Conservation (phyloP, 1,284 basidiomycete genomes). For the Ganoderma leucocontextum region DNA sequence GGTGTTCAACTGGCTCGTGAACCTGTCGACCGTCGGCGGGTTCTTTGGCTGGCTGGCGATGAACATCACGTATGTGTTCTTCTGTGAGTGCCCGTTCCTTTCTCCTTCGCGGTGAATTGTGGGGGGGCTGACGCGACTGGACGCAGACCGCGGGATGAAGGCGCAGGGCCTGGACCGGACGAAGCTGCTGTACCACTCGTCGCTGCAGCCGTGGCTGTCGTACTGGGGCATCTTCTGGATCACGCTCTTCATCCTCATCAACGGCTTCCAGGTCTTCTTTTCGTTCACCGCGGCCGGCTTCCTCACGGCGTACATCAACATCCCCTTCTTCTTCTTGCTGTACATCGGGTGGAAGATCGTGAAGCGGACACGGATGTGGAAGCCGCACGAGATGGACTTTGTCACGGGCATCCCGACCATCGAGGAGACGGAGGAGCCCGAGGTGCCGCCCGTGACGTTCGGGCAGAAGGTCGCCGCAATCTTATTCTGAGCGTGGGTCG, state of each 20-base stretch:
- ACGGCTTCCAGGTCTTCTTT: conserved; percentile 47
- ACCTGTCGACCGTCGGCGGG: conserved; percentile 64
- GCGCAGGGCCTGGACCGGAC: conserved; percentile 64
- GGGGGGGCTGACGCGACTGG: conserved; percentile 37
- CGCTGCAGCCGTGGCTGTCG: conserved; percentile 51
- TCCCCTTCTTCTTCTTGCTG: conserved; percentile 57
- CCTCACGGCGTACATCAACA: conserved; percentile 63
- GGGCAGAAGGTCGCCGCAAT: conserved; percentile 46
- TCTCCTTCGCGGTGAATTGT: background rate
- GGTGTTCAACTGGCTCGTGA: conserved; percentile 63
- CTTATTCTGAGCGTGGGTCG: conserved; percentile 44
- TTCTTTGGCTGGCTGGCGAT: conserved; percentile 78
- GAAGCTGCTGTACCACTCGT: conserved; percentile 61
- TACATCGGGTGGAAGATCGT: conserved; percentile 61
- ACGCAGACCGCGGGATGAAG: conserved; percentile 61
- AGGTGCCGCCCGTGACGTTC: conserved; percentile 47
- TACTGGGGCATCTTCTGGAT: conserved; percentile 51
- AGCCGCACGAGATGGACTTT: conserved; percentile 67
- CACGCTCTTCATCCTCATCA: conserved; percentile 51
- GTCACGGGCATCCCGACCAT: conserved; percentile 61
- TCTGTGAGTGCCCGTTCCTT: conserved; percentile 53
- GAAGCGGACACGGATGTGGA: conserved; percentile 62
- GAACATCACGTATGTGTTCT: conserved; percentile 77
- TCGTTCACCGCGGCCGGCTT: conserved; percentile 66
- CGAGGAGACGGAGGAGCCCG: conserved; percentile 60